Conservation (phyloP, 306 rosid genomes). For the Coriaria nepalensis region DNA sequence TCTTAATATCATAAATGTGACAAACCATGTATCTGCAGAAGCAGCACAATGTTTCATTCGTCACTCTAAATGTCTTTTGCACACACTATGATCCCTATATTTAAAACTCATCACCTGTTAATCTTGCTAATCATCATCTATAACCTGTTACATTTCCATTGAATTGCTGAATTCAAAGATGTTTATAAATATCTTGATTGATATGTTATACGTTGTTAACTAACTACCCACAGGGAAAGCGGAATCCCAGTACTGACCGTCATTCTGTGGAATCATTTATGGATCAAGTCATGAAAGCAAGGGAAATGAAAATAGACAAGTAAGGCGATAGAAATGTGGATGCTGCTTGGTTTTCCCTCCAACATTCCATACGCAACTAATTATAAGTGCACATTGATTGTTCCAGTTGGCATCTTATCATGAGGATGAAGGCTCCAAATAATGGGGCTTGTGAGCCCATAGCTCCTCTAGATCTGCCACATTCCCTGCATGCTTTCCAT, state of each 20-base stretch:
- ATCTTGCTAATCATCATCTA: no score
- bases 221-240: conserved; percentile 75
- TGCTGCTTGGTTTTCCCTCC: conserved; percentile 1
- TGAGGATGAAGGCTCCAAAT: conserved; percentile 86
- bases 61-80: no score
- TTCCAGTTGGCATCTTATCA: conserved; percentile 80
- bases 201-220: no score
- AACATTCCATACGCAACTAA: neutral
- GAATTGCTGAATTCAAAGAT: no score
- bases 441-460: conserved; percentile 68
- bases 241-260: conserved; percentile 75
- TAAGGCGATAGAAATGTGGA: conserved; percentile 10
- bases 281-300: conserved; percentile 54
- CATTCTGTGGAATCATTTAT: conserved; percentile 55
- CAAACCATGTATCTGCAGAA: no score
- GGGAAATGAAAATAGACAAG: conserved; percentile 94
- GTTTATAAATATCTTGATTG: no score
- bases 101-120: no score
- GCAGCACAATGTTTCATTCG: no score
- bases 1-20: no score
- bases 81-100: no score
- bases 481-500: conserved; percentile 76
- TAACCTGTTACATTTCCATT: no score
- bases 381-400: conserved; percentile 5
- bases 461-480: conserved; percentile 92